These are phyloP conservation scores for Claviceps pazoutovae DNA, from an alignment of 2,329 filamentous ascomycete species.

Conservation along the genomic window DNA sequence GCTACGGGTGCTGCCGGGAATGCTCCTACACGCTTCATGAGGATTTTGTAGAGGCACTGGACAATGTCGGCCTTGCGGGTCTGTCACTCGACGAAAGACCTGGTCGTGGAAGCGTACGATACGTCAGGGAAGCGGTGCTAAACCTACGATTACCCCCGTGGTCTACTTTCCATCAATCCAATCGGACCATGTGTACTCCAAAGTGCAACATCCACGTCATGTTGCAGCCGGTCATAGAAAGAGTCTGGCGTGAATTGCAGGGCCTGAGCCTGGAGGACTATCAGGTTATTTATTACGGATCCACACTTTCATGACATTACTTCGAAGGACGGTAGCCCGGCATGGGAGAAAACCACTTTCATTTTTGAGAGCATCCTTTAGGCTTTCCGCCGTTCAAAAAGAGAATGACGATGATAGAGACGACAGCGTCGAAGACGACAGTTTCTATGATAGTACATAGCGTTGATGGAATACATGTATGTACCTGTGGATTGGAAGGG, in stretches of 20 bases:
- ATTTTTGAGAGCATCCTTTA: no score
- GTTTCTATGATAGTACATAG: no score
- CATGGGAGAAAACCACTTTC: no score
- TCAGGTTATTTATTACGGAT: background rate
- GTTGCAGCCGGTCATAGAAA: background rate
- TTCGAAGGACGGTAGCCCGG: no score
- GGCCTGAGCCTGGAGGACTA: background rate
- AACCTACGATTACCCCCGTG: background rate
- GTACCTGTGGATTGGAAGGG: no score
- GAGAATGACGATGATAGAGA: no score
- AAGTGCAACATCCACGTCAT: background rate
- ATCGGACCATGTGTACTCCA: background rate
- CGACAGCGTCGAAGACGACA: no score
- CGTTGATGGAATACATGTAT: no score
- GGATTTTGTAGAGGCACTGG: background rate
- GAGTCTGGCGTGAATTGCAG: rapidly evolving
- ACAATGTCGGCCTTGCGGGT: background rate
- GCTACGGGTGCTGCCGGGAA: background rate
- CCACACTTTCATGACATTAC: no score
- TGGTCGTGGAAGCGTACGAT: background rate
- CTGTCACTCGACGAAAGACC: background rate
- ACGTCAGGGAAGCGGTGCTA: background rate
- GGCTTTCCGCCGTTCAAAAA: no score
- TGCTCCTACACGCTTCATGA: background rate
- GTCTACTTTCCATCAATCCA: background rate